Percentiles rank a stretch among this genome's conserved stretches.
Conservation (phyloP, 164 flowering plant species). For the Warburgia ugandensis region DNA sequence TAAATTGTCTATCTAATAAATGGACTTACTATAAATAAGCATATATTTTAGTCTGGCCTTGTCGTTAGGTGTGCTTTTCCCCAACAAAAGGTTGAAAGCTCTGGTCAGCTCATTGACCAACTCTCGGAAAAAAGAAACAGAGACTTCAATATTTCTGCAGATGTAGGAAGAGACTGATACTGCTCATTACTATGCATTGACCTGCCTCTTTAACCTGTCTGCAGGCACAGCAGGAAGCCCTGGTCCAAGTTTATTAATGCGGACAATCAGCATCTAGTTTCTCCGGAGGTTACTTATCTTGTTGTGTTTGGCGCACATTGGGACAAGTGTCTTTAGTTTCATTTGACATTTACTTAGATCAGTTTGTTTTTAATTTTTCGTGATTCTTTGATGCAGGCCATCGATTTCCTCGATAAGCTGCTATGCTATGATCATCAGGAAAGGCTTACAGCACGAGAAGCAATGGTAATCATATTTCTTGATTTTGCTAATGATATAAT, state of each 20-base stretch:
- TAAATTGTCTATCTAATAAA: not conserved
- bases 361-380: not conserved
- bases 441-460: conserved; percentile 80
- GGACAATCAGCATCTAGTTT: conserved; percentile 73
- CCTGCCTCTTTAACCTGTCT: conserved; percentile 1
- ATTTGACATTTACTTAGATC: not conserved
- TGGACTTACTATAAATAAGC: not conserved
- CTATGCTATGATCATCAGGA: conserved; percentile 91
- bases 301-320: not conserved
- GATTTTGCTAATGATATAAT: not conserved
- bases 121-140: too few relatives aligned
- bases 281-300: conserved; percentile 51
- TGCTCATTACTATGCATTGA: not conserved
- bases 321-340: not conserved
- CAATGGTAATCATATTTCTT: conserved; percentile 47
- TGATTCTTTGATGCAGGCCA: conserved; percentile 40
- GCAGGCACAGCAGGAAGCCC: conserved; percentile 87
- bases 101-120: too few relatives aligned
- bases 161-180: too few relatives aligned
- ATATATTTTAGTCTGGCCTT: not conserved
- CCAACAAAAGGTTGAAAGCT: not conserved
- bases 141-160: too few relatives aligned
- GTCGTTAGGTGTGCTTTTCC: not conserved
- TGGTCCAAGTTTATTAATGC: conserved; percentile 77
- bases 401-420: conserved; percentile 88